These are phyloP conservation scores for Psilocybe cyanescens DNA, from an alignment of 768 basidiomycete species.

Conservation along the genomic window DNA sequence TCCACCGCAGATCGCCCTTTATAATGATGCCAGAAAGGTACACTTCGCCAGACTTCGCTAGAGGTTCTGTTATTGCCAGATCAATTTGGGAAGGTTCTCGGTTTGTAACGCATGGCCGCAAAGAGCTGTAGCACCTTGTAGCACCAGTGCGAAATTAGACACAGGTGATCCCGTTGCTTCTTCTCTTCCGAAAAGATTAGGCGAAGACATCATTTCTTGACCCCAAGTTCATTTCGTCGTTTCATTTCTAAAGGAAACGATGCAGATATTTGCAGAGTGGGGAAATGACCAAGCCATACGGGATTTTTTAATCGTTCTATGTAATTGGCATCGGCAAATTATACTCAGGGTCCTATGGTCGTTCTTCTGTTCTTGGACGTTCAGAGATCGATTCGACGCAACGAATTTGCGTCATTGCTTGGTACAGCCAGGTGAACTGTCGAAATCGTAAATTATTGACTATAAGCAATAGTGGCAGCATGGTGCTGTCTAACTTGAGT, in stretches of 20 bases:
- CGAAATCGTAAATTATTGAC: no score
- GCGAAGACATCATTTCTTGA: not conserved
- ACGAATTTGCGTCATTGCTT: not conserved
- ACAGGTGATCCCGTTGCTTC: not conserved
- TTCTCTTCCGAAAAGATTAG: not conserved
- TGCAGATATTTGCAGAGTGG: not conserved
- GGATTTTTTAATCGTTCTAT: not conserved
- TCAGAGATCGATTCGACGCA: no score
- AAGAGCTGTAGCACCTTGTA: not conserved
- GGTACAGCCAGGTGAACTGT: no score
- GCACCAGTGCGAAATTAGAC: not conserved
- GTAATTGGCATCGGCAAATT: not conserved
- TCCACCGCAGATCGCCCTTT: not conserved
- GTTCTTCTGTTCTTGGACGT: not conserved
- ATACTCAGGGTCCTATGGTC: not conserved
- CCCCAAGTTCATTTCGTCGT: not conserved
- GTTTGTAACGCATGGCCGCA: not conserved
- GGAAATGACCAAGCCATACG: not conserved
- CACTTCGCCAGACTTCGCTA: not conserved
- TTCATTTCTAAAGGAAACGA: no score
- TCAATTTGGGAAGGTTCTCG: conserved; percentile 3
- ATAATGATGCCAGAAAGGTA: not conserved
- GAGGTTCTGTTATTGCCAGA: not conserved
- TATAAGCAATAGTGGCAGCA: no score
- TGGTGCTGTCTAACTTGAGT: not conserved